Percentiles rank a stretch among this genome's conserved stretches.
These are phyloP conservation scores for Kwoniella shivajii DNA, from an alignment of 1,284 basidiomycete species.

Conservation along the genomic window DNA sequence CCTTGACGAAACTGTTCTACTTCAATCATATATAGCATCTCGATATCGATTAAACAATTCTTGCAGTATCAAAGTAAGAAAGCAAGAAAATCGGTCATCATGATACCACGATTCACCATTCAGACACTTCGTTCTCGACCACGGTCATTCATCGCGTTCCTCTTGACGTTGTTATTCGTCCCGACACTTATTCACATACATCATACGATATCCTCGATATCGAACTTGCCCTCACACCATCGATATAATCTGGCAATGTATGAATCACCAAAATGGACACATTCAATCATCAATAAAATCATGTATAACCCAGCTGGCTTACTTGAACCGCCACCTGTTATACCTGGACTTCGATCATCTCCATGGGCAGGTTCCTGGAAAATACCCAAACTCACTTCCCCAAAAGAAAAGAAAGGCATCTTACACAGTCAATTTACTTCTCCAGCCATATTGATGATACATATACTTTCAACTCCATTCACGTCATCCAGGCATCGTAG, in stretches of 20 bases:
- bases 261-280: conserved; percentile 7
- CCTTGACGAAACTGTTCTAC: too few species aligned
- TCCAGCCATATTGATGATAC: conserved; percentile 31
- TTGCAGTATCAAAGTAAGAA: too few species aligned
- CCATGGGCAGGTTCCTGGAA: conserved; percentile 9
- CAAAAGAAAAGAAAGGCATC: background rate
- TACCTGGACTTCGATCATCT: conserved; percentile 1
- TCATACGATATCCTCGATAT: background rate
- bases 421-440: background rate
- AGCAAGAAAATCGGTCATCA: too few species aligned
- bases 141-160: background rate
- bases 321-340: background rate
- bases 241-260: conserved; percentile 3
- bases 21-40: too few species aligned
- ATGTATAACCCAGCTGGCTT: conserved; percentile 6
- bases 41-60: too few species aligned
- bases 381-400: conserved; percentile 5
- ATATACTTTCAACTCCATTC: conserved; percentile 34
- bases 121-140: background rate
- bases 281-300: conserved; percentile 1
- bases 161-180: background rate
- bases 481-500: conserved; percentile 14
- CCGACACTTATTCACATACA: background rate
- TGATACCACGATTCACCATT: background rate
- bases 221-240: conserved; percentile 3